phyloP scores from a whole-genome alignment of 805 yeast genomes.

The Citeromyces matritensis region DNA sequence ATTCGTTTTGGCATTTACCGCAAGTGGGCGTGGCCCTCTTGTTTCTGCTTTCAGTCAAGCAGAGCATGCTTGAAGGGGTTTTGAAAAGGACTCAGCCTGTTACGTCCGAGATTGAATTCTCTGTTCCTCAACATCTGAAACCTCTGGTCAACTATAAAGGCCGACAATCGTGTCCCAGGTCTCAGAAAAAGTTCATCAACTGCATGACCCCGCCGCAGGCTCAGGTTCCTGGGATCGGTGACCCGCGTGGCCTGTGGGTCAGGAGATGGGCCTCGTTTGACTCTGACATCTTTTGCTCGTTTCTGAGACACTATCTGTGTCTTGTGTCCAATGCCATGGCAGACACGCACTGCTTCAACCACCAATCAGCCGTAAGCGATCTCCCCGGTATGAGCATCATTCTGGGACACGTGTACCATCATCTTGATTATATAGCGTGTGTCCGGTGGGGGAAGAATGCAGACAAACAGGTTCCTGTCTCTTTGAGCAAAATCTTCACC shows the following conservation, averaged over 20 bases:
- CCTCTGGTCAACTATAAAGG: conserved; percentile 8
- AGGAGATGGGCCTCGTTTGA: conserved; percentile 43
- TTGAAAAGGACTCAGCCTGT: neutral
- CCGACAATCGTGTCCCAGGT: conserved; percentile 7
- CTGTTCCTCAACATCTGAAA: conserved; percentile 11
- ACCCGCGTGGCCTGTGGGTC: conserved; percentile 51
- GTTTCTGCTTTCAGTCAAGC: conserved; percentile 21
- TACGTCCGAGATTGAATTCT: conserved; percentile 1
- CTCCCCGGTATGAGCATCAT: conserved; percentile 31
- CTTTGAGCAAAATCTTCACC: conserved; percentile 15
- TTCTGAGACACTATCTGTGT: conserved; percentile 39
- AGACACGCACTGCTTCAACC: neutral
- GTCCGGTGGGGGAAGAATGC: no score
- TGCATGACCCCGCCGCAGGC: conserved; percentile 22
- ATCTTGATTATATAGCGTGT: neutral
- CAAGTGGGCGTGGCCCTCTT: conserved; percentile 40
- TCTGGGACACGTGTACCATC: conserved; percentile 20
- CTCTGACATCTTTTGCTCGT: conserved; percentile 39
- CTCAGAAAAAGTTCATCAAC: conserved; percentile 15
- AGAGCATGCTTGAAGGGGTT: neutral
- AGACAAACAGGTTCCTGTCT: conserved; percentile 4
- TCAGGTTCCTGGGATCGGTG: conserved; percentile 27
- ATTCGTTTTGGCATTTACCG: conserved; percentile 38
- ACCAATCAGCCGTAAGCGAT: neutral
- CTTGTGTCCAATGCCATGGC: conserved; percentile 6